Evolutionary conservation across 2,329 filamentous ascomycete genomes (phyloP), one percentile per base, ranked within the genome.

Genomic region (Apiospora arundinis): DNA sequence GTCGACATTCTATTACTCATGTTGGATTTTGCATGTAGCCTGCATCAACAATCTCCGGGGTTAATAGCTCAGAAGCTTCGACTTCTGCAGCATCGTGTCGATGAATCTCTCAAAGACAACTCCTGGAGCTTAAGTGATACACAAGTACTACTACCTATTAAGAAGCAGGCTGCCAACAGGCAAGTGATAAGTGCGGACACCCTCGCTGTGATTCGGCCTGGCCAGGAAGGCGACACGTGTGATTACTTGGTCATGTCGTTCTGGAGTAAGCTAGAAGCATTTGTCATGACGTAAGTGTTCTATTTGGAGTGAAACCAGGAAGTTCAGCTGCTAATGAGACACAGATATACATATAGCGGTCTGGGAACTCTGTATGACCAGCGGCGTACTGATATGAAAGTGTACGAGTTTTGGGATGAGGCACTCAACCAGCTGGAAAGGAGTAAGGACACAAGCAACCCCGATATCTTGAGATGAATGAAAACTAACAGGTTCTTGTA

Each of bases 11-110:
- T 95, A 68, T 85, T 91, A 16, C 85, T 93, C 69, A 85, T 92
- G 65, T 83, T 95, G 23, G 92, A 95, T 77, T 85, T 95, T 28
- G 88, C 89, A 1, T 93, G 92, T 76, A 91, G 89, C 75, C 83
- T 95, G 69, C 88, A 91, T 70, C 87, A 90, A 71, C 91, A 91
- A 73, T 86, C 85, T 44, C 86, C 89, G 0, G 85, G 90, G 16
- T 81, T 86, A 42, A 87, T 89, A 42, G 80, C 83, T 0, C 83
- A 87, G 69, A 94, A 94, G 77, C 83, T 94, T 25, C 85, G 85
- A 49, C 82, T 83, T 8, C 83, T 95, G 74, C 91, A 94, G 77
- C 82, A 83, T 49, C 87, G 86, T 56, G 84, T 93, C 76, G 92
- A 94, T 72, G 82, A 87, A 28, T 85, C 86, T 49, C 82, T 87